These are phyloP conservation scores for Nepenthes alata DNA, from an alignment of 179 eudicot species.

Conservation along the genomic window DNA sequence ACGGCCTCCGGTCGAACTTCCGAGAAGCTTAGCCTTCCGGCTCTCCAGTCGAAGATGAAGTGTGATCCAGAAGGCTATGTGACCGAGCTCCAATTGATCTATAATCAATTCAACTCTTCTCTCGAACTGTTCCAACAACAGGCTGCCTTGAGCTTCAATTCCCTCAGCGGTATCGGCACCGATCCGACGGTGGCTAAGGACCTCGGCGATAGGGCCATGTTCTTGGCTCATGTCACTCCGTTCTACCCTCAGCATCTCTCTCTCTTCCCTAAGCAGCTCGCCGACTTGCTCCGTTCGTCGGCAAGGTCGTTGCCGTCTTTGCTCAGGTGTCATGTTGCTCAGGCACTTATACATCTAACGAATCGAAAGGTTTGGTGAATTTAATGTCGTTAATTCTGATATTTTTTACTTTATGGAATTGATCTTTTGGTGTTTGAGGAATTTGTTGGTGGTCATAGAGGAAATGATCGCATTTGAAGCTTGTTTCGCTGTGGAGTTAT, in stretches of 20 bases:
- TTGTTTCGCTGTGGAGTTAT: not conserved
- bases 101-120: conserved; percentile 68
- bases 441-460: not conserved
- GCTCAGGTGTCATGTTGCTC: conserved; percentile 45
- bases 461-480: not conserved
- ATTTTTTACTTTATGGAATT: not conserved
- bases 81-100: conserved; percentile 38
- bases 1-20: conserved; percentile 50
- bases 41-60: conserved; percentile 83
- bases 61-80: conserved; percentile 72
- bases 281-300: conserved; percentile 31
- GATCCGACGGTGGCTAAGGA: conserved; percentile 59
- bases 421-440: not conserved
- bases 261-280: conserved; percentile 44
- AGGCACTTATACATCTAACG: conserved; percentile 57
- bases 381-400: not conserved
- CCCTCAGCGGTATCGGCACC: conserved; percentile 43
- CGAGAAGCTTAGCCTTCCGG: conserved; percentile 45
- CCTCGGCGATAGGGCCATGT: conserved; percentile 59
- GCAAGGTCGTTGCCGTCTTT: conserved; percentile 46
- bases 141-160: conserved; percentile 67
- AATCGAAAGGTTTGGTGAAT: conserved; percentile 59
- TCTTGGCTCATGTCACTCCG: conserved; percentile 68
- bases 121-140: conserved; percentile 64
- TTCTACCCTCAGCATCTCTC: conserved; percentile 44